Conservation (phyloP, 305 asterid species). For the Rubia occidens region DNA sequence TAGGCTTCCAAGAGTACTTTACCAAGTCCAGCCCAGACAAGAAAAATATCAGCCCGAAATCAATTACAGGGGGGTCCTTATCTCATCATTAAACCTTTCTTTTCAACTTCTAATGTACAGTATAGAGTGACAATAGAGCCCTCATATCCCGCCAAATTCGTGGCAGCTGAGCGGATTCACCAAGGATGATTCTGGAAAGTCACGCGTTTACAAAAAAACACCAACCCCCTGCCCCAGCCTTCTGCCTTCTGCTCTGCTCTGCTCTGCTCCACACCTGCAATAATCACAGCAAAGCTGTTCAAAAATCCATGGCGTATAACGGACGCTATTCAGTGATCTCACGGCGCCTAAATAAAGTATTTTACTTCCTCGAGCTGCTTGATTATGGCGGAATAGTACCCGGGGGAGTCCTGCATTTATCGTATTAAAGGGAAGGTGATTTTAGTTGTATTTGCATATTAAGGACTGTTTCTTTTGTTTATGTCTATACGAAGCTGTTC, state of each 20-base stretch:
- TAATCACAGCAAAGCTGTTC: neutral
- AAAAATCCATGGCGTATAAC: neutral
- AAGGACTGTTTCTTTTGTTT: neutral
- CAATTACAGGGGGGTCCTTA: neutral
- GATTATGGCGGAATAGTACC: neutral
- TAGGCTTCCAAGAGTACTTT: neutral
- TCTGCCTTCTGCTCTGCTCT: neutral
- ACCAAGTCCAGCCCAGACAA: neutral
- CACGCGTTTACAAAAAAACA: neutral
- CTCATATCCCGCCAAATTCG: constrained; percentile 8
- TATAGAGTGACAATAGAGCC: constrained; percentile 1
- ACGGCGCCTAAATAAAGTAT: neutral
- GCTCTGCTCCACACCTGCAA: neutral
- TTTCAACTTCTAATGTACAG: neutral
- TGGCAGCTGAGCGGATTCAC: neutral
- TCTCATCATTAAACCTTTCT: neutral
- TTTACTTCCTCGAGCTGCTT: neutral
- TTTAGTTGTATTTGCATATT: too few relatives aligned
- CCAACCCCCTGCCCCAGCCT: neutral
- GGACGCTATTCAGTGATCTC: neutral
- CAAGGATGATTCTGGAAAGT: constrained; percentile 5
- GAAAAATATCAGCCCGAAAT: neutral
- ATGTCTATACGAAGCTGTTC: neutral
- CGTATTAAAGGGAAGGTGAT: neutral
- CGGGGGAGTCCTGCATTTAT: neutral